Conservation (phyloP, 2,329 filamentous ascomycete genomes). For the Macroventuria anomochaeta region DNA sequence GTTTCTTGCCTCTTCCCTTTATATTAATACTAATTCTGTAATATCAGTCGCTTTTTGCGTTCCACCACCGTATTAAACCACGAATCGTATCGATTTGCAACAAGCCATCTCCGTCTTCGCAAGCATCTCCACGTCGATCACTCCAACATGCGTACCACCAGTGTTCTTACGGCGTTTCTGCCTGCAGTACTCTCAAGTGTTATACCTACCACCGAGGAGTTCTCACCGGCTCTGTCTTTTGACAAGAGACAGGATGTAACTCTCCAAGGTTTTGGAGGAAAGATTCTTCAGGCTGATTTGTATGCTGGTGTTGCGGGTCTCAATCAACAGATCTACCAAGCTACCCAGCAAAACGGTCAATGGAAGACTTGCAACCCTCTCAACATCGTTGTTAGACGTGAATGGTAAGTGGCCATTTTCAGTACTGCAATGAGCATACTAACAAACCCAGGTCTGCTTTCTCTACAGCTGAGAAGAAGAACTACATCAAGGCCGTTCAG, state of each 20-base stretch:
- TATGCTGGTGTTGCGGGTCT: slow-evolving; percentile 32
- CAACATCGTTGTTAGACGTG: slow-evolving; percentile 51
- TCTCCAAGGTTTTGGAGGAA: slow-evolving; percentile 18
- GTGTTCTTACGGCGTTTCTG: slow-evolving; percentile 24
- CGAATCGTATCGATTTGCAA: background rate
- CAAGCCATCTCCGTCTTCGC: background rate
- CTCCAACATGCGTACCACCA: slow-evolving; percentile 26
- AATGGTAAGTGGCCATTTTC: slow-evolving; percentile 51
- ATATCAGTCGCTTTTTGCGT: background rate
- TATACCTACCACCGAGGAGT: slow-evolving; percentile 20
- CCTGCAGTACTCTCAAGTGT: slow-evolving; percentile 25
- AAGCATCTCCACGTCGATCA: background rate
- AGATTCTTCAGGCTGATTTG: slow-evolving; percentile 30
- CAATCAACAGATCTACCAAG: slow-evolving; percentile 38
- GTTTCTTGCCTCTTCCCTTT: slow-evolving; percentile 9
- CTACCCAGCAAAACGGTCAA: slow-evolving; percentile 25
- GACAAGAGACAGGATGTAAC: slow-evolving; percentile 27
- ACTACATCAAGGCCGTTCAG: slow-evolving; percentile 41
- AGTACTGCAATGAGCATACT: background rate
- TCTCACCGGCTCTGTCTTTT: slow-evolving; percentile 14
- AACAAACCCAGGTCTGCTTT: slow-evolving; percentile 31
- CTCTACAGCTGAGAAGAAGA: slow-evolving; percentile 33
- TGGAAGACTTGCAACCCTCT: slow-evolving; percentile 46
- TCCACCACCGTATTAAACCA: background rate
- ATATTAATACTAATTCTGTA: slow-evolving; percentile 21